phyloP scores from a whole-genome alignment of 108 stramenopile genomes.

The Cyclostephanos invisitatus region DNA sequence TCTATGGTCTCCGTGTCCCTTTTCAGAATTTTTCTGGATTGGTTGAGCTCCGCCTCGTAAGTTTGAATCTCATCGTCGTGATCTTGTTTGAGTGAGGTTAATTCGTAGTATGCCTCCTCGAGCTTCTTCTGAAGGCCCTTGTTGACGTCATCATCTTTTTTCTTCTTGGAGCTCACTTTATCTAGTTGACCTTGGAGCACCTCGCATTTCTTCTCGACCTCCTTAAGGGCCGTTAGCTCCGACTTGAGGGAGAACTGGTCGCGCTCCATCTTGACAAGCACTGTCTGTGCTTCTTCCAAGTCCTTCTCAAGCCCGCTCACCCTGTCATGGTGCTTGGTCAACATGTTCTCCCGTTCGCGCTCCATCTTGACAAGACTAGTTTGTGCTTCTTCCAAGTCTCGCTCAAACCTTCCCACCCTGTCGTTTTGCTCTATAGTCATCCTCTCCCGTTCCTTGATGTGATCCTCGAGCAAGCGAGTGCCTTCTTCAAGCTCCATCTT shows the following conservation, averaged over 20 bases:
- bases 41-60: constrained; percentile 19
- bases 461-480: constrained; percentile 16
- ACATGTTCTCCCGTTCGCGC: constrained; percentile 19
- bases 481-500: constrained; percentile 32
- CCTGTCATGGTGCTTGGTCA: constrained; percentile 12
- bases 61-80: constrained; percentile 23
- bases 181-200: constrained; percentile 19
- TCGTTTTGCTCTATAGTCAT: constrained; percentile 17
- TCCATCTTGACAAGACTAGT: constrained; percentile 17
- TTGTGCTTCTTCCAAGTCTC: constrained; percentile 23
- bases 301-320: constrained; percentile 23
- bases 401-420: constrained; percentile 17
- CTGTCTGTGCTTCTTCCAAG: constrained; percentile 14
- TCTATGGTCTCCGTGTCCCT: constrained; percentile 24
- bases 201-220: constrained; percentile 16
- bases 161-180: constrained; percentile 23
- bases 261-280: constrained; percentile 18
- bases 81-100: constrained; percentile 16
- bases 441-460: constrained; percentile 24
- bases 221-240: neutral
- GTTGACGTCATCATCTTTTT: constrained; percentile 32
- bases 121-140: constrained; percentile 43
- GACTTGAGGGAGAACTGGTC: neutral
- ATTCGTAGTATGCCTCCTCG: constrained; percentile 36
- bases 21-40: constrained; percentile 18